These are phyloP conservation scores for Ceratorhiza oryzae-sativae DNA, from an alignment of 1,284 basidiomycete species.

Conservation along the genomic window DNA sequence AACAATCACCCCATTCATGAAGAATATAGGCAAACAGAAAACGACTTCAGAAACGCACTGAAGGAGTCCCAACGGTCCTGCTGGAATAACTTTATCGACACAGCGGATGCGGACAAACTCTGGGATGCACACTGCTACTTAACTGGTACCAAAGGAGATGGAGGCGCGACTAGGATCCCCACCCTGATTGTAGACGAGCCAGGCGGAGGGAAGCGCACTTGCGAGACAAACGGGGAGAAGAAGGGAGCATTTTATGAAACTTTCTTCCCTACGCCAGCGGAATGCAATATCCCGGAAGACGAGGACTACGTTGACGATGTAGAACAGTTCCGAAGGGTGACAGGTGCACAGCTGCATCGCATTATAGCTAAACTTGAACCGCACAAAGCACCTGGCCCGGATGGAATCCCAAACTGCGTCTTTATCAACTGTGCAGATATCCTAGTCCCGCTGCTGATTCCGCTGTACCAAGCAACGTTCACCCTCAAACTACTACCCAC, in stretches of 20 bases:
- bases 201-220: background rate
- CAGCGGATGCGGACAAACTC: slow-evolving; percentile 24
- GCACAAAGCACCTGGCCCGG: slow-evolving; percentile 52
- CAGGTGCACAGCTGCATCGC: slow-evolving; percentile 11
- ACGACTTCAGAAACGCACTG: slow-evolving; percentile 10
- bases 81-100: slow-evolving; percentile 40
- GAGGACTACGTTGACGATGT: slow-evolving; percentile 1
- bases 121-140: slow-evolving; percentile 39
- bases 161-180: slow-evolving; percentile 20
- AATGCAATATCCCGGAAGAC: background rate
- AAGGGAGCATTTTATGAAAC: slow-evolving; percentile 13
- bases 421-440: slow-evolving; percentile 46
- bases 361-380: slow-evolving; percentile 33
- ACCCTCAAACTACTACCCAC: slow-evolving; percentile 24
- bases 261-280: slow-evolving; percentile 41
- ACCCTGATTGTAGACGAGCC: background rate
- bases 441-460: slow-evolving; percentile 47
- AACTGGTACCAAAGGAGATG: background rate
- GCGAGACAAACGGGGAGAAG: slow-evolving; percentile 32
- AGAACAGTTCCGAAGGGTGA: background rate
- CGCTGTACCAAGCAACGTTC: slow-evolving; percentile 33
- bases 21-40: background rate
- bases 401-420: slow-evolving; percentile 52
- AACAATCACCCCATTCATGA: background rate
- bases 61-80: slow-evolving; percentile 16